Percentiles rank a stretch among this genome's conserved stretches.
phyloP scores from a whole-genome alignment of 225 moss, liverwort and hornwort genomes.

The Physcomitrellopsis africana region DNA sequence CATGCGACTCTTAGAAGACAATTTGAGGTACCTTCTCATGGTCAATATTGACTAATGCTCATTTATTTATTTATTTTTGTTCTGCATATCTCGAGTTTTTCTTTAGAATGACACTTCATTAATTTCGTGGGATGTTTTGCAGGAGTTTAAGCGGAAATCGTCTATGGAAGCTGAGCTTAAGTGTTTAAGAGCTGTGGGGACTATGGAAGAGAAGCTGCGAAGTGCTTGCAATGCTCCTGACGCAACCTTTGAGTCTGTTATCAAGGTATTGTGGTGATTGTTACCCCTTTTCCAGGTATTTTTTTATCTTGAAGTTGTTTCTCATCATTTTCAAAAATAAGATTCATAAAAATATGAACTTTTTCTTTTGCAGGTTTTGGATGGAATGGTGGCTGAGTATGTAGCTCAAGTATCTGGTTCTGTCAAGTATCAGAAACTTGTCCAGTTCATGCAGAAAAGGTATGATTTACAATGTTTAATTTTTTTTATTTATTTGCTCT shows the following conservation, averaged over 20 bases:
- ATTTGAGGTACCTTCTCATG: constrained; percentile 54
- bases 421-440: constrained; percentile 81
- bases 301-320: neutral
- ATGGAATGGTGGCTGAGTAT: constrained; percentile 65
- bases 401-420: constrained; percentile 59
- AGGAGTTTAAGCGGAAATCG: constrained; percentile 74
- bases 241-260: constrained; percentile 64
- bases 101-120: neutral
- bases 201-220: constrained; percentile 76
- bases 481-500: too few species aligned
- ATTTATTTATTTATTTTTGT: neutral
- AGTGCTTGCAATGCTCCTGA: constrained; percentile 68
- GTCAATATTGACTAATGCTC: neutral
- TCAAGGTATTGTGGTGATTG: constrained; percentile 47
- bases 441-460: constrained; percentile 70
- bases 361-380: constrained; percentile 47
- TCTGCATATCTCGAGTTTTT: neutral
- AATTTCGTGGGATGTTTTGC: neutral
- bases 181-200: constrained; percentile 69
- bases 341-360: neutral
- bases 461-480: neutral
- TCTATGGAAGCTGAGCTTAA: constrained; percentile 85
- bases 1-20: constrained; percentile 62
- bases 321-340: neutral
- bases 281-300: neutral